These are phyloP conservation scores for Backusella parvicylindrica DNA, from an alignment of 192 early-diverging fungal species.

Conservation along the genomic window DNA sequence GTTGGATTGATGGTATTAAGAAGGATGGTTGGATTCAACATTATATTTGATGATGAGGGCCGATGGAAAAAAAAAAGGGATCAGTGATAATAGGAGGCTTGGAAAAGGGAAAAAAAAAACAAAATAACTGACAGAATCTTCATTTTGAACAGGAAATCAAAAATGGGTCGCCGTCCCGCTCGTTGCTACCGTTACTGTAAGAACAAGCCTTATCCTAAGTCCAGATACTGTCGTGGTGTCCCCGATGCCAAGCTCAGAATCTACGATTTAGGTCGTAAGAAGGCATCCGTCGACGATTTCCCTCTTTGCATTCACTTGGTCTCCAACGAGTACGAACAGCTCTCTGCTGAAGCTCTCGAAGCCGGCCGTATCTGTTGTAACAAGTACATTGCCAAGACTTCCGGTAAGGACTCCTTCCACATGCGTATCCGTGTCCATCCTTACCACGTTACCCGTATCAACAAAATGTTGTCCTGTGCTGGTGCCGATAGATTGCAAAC, in stretches of 20 bases:
- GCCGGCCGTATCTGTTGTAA: conserved; percentile 97
- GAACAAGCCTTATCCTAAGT: conserved; percentile 99
- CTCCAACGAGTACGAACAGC: conserved; percentile 97
- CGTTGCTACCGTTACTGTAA: conserved; percentile 99
- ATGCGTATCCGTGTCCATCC: conserved; percentile 98
- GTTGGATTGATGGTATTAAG: conserved; percentile 1
- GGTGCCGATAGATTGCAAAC: conserved; percentile 99
- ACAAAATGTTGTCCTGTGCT: conserved; percentile 99
- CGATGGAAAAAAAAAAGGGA: background rate
- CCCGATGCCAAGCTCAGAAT: conserved; percentile 98
- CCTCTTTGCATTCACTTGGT: conserved; percentile 92
- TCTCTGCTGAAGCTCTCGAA: conserved; percentile 97
- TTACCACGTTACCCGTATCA: conserved; percentile 98
- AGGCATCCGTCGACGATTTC: conserved; percentile 97
- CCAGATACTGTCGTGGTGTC: conserved; percentile 98
- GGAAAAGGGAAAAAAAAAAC: background rate
- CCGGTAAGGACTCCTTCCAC: conserved; percentile 99
- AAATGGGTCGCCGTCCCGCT: conserved; percentile 98
- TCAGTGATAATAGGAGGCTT: background rate
- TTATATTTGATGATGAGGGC: background rate
- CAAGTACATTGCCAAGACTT: conserved; percentile 97
- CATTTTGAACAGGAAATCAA: conserved; percentile 4
- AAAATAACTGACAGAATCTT: background rate
- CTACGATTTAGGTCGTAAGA: conserved; percentile 97
- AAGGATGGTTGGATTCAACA: conserved; percentile 9